These are phyloP conservation scores for Pichia sp. DNA, from an alignment of 1,139 yeast genomes.

Conservation along the genomic window DNA sequence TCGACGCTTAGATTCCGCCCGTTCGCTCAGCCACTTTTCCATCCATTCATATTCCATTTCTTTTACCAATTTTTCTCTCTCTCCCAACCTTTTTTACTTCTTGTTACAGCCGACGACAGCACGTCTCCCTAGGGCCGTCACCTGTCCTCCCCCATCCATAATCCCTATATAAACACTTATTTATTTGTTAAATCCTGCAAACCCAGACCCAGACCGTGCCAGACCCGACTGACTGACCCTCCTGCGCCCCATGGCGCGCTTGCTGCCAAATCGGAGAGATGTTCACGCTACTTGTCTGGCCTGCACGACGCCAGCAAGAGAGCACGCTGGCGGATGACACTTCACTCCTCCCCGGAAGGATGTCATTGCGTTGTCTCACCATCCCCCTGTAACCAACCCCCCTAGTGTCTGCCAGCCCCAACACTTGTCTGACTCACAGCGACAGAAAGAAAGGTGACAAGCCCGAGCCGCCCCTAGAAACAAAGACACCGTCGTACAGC, in stretches of 20 bases:
- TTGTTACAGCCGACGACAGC: neutral
- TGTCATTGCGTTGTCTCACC: no score
- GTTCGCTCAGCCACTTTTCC: neutral
- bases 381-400: no score
- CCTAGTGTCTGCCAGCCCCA: no score
- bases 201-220: neutral
- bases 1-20: conserved; percentile 8
- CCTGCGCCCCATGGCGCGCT: neutral
- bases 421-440: no score
- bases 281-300: neutral
- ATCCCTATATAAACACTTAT: neutral
- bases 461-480: no score
- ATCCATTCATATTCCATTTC: conserved; percentile 1
- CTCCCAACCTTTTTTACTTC: neutral
- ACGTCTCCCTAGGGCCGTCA: neutral
- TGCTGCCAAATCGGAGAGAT: neutral
- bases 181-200: neutral
- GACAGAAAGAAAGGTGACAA: no score
- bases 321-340: no score
- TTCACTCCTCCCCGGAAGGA: no score
- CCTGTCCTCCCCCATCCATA: neutral
- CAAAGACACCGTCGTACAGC: no score
- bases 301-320: neutral
- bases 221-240: neutral
- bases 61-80: neutral